Conservation (phyloP, 257 asterid species). For the Eustoma russellianum region DNA sequence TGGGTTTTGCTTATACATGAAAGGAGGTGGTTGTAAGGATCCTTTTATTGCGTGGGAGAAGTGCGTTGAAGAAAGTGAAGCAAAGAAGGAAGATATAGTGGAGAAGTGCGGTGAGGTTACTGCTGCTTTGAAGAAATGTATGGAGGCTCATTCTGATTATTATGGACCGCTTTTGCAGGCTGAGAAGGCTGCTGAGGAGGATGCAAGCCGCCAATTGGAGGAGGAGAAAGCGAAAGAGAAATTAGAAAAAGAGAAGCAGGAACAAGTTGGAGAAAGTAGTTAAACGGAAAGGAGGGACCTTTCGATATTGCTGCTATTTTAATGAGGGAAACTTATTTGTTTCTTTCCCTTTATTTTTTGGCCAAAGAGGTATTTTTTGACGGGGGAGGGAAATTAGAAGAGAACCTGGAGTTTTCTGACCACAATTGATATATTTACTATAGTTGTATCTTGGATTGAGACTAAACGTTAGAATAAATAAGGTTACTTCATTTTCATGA, state of each 20-base stretch:
- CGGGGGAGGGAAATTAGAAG: slow-evolving; percentile 14
- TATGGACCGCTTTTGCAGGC: slow-evolving; percentile 64
- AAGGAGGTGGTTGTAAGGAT: slow-evolving; percentile 75
- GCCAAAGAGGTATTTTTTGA: slow-evolving; percentile 11
- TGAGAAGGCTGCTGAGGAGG: slow-evolving; percentile 53
- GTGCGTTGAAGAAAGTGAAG: slow-evolving; percentile 65
- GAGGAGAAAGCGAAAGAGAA: slow-evolving; percentile 22
- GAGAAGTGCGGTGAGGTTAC: slow-evolving; percentile 56
- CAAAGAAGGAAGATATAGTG: slow-evolving; percentile 46
- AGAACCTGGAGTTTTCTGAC: slow-evolving; percentile 15
- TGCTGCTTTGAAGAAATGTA: slow-evolving; percentile 51
- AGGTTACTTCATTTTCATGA: too few species aligned
- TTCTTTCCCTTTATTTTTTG: background rate
- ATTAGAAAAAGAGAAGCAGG: slow-evolving; percentile 2
- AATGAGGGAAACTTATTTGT: slow-evolving; percentile 9
- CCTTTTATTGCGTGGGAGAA: slow-evolving; percentile 57
- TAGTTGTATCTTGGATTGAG: slow-evolving; percentile 15
- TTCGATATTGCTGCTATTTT: background rate
- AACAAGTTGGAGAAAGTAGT: slow-evolving; percentile 6
- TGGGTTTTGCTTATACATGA: slow-evolving; percentile 82
- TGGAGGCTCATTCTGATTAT: slow-evolving; percentile 69
- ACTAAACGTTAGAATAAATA: too few species aligned
- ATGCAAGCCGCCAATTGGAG: slow-evolving; percentile 39
- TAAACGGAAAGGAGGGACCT: background rate
- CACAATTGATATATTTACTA: slow-evolving; percentile 16